phyloP scores from a whole-genome alignment of 345 rosid genomes.

The Physaria fendleri region DNA sequence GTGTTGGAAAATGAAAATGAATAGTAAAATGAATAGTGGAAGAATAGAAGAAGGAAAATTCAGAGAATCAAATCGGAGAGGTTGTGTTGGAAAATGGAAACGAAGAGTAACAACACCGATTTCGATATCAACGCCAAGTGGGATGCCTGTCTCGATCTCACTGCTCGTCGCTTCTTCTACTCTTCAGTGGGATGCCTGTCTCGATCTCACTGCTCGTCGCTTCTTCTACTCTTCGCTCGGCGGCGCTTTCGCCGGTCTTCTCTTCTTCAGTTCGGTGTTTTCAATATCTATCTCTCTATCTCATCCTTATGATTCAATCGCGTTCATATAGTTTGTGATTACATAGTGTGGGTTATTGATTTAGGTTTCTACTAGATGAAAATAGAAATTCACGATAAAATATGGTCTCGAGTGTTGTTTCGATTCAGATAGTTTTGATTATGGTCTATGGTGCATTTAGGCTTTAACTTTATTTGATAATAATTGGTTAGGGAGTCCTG shows the following conservation, averaged over 20 bases:
- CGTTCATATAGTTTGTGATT: background rate
- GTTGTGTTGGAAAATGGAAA: too few relatives aligned
- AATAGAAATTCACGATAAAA: background rate
- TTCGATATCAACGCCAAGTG: constrained; percentile 77
- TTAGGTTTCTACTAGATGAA: background rate
- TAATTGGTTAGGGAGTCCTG: constrained; percentile 60
- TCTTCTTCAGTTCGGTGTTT: constrained; percentile 64
- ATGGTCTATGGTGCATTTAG: background rate
- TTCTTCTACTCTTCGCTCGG: constrained; percentile 72
- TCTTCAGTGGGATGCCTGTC: constrained; percentile 93
- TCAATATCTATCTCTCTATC: background rate
- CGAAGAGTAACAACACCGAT: constrained; percentile 29
- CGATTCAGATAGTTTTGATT: background rate
- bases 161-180: constrained; percentile 72
- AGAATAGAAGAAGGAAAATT: too few relatives aligned
- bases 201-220: constrained; percentile 85
- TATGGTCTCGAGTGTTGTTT: background rate
- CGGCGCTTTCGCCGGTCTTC: constrained; percentile 76
- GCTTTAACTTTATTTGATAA: background rate
- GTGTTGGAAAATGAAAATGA: too few relatives aligned
- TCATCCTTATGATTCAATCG: constrained; percentile 4
- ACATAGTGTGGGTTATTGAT: background rate
- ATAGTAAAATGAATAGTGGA: too few relatives aligned
- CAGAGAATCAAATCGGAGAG: too few relatives aligned
- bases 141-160: constrained; percentile 90